phyloP scores from a whole-genome alignment of 306 rosid species.

The Rosa multiflora region DNA sequence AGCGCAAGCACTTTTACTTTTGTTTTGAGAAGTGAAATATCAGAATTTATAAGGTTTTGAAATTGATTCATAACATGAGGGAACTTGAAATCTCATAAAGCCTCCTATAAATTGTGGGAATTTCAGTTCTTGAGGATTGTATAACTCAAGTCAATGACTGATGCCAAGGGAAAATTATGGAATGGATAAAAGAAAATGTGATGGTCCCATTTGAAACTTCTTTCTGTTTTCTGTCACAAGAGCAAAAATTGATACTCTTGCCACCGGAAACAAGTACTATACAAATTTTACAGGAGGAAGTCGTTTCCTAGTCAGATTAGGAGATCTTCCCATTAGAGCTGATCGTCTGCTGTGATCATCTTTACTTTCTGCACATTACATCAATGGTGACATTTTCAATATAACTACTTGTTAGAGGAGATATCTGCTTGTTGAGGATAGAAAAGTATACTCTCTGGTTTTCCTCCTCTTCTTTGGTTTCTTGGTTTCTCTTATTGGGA shows the following conservation, averaged over 20 bases:
- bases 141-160: too few species aligned
- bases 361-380: constrained; percentile 67
- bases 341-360: constrained; percentile 50
- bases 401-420: background rate
- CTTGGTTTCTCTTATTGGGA: background rate
- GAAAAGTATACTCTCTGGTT: background rate
- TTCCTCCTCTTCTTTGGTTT: background rate
- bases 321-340: constrained; percentile 74
- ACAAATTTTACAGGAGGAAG: background rate
- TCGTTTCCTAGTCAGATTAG: constrained; percentile 47
- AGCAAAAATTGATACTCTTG: too few species aligned
- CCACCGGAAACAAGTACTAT: background rate
- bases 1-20: background rate
- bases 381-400: background rate
- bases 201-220: too few species aligned
- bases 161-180: too few species aligned
- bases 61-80: too few species aligned
- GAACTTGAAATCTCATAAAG: background rate
- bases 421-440: background rate
- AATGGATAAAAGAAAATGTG: too few species aligned
- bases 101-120: background rate
- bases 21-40: background rate
- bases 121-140: too few species aligned
- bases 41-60: background rate
- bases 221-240: too few species aligned